Percentiles rank a stretch among this genome's conserved stretches.
phyloP scores from a whole-genome alignment of 257 asterid species.

The Asclepias syriaca region DNA sequence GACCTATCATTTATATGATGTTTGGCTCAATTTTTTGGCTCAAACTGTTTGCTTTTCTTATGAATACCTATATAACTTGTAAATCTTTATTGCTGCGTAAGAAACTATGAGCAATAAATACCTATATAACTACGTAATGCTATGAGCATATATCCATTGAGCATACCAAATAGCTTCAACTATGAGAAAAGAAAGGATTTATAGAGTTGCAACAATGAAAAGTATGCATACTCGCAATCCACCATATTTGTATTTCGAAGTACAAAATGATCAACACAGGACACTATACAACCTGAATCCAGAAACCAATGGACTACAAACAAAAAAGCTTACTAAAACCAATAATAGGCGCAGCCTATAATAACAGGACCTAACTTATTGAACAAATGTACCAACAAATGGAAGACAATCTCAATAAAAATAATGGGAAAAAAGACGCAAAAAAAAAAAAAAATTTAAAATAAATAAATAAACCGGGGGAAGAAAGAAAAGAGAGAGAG shows the following conservation, averaged over 20 bases:
- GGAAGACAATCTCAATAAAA: not conserved
- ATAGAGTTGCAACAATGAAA: not conserved
- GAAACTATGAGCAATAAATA: no score
- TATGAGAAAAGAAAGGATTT: not conserved
- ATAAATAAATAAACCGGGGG: no score
- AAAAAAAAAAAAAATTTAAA: not conserved
- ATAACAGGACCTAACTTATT: not conserved
- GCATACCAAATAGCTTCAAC: not conserved
- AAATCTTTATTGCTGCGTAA: no score
- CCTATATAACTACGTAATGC: no score
- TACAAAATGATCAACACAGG: not conserved
- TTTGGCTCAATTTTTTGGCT: no score
- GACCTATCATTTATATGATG: no score
- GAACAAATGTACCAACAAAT: constrained; percentile 11
- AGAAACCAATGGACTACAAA: constrained; percentile 1
- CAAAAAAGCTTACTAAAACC: not conserved
- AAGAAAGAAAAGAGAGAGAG: not conserved
- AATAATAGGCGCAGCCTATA: not conserved
- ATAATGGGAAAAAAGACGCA: no score
- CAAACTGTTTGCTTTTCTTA: no score
- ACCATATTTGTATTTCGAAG: not conserved
- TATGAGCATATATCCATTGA: no score
- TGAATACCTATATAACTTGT: no score
- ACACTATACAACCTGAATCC: constrained; percentile 12
- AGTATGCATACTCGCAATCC: not conserved